A percentile compares a stretch with the other conserved stretches of the same genome.
phyloP scores from a whole-genome alignment of 2,329 filamentous ascomycete genomes.

The Rhynchosporium secalis region DNA sequence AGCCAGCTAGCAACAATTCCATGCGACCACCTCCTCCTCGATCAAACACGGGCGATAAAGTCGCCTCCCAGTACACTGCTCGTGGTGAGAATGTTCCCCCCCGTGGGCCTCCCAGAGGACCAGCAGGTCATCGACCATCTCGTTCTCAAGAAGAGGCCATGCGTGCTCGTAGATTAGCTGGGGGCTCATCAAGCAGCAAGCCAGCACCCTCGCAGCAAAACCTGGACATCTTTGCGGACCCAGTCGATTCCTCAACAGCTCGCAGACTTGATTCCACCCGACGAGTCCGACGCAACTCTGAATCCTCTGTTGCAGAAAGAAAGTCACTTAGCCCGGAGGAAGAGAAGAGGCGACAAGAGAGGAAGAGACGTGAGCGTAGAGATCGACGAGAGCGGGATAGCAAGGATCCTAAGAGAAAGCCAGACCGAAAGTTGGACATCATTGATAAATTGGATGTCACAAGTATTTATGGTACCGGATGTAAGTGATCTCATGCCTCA shows the following conservation, averaged over 20 bases:
- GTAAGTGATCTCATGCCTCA: constrained; percentile 53
- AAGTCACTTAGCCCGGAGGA: constrained; percentile 59
- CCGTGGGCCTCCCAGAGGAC: constrained; percentile 26
- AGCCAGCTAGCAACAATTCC: constrained; percentile 43
- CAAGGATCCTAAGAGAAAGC: constrained; percentile 44
- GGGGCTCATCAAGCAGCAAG: constrained; percentile 40
- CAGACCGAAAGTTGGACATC: constrained; percentile 65
- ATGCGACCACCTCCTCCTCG: constrained; percentile 36
- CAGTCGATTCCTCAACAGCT: constrained; percentile 38
- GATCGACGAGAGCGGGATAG: constrained; percentile 41
- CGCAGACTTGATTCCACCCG: constrained; percentile 44
- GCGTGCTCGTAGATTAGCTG: constrained; percentile 49
- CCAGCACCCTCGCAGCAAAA: constrained; percentile 28
- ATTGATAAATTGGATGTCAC: constrained; percentile 97
- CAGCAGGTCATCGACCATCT: constrained; percentile 56
- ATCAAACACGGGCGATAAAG: constrained; percentile 48
- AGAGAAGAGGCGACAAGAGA: constrained; percentile 59
- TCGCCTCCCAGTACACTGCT: constrained; percentile 36
- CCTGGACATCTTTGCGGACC: constrained; percentile 41
- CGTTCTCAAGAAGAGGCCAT: constrained; percentile 67
- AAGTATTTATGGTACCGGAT: constrained; percentile 88
- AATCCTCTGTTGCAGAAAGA: constrained; percentile 67
- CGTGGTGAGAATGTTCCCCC: constrained; percentile 51
- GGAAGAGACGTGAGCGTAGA: constrained; percentile 52
- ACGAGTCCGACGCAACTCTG: constrained; percentile 72